Evolutionary conservation across 176 grass and related monocot genomes (phyloP), one percentile per base, ranked within the genome.

Genomic region (Panicum miliaceum): DNA sequence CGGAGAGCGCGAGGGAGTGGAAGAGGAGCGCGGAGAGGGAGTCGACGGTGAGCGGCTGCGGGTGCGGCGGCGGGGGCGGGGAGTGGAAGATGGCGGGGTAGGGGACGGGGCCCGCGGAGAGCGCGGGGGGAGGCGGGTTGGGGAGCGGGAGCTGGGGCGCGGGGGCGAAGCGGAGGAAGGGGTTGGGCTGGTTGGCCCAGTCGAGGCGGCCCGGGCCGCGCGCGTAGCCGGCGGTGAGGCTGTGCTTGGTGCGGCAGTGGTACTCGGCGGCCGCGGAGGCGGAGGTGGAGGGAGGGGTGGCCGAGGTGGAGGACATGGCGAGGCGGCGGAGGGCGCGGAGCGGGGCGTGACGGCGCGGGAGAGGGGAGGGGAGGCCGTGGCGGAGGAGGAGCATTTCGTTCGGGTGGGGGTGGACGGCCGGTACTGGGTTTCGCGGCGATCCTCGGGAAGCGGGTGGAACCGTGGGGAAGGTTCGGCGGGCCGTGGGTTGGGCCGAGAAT

Each of bases 131-230:
- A 68, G 90, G 82, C 54, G 86, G 84, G 83, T 94, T 62, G 84
- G 90, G 37, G 63, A 94, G 88, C 14, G 86, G 16, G 19, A 83
- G 73, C 25, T 68, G 53, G 16, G 88, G 68, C 2, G 92, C 82
- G 25, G 88, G 80, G 0, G 66, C 12, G 82, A 93, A 97, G 43
- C 90, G 95, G 90, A 98, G 92, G 82, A 98, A 98, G 57, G 95
- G 95, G 22, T 98, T 94, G 20, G 95, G 92, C 70, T 98, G 95
- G 89, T 93, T 93, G 68, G 90, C 92, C 95, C 95, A 94, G 76
- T 98, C 95, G 84, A 98, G 95, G 66, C 95, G 90, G 60, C 89
- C 81, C 19, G 92, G 95, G 34, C 90, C 90, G 37, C 92, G 92
- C 67, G 92, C 90, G 84, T 98, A 98, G 25, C 95, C 92, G 71